Evolutionary conservation across 345 rosid species (phyloP).

Genomic region (Luvunga scandens): DNA sequence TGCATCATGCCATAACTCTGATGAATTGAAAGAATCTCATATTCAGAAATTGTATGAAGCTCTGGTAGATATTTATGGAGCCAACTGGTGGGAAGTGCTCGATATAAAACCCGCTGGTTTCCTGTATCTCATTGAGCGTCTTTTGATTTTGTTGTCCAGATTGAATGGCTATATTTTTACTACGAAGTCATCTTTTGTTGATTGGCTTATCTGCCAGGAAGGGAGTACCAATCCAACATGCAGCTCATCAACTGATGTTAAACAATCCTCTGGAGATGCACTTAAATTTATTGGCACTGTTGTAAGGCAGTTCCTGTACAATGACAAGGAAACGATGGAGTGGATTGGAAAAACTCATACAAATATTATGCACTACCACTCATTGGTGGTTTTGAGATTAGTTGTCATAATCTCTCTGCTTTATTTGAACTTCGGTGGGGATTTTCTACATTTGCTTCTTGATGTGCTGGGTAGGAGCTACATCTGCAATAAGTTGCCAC

Average conservation of each 20-base stretch:
- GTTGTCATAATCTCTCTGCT: constrained; percentile 31
- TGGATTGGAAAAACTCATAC: constrained; percentile 28
- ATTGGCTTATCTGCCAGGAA: constrained; percentile 37
- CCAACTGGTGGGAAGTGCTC: constrained; percentile 30
- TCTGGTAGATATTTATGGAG: constrained; percentile 27
- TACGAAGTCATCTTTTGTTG: constrained; percentile 34
- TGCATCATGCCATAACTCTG: background rate
- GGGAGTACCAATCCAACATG: background rate
- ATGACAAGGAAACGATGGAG: constrained; percentile 13
- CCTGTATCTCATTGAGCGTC: constrained; percentile 45
- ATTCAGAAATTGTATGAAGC: constrained; percentile 30
- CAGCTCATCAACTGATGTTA: background rate
- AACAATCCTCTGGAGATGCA: background rate
- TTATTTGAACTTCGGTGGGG: constrained; percentile 28
- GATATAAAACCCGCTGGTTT: constrained; percentile 43
- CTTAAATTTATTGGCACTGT: constrained; percentile 6
- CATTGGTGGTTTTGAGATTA: constrained; percentile 32
- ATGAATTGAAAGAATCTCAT: background rate
- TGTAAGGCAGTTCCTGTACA: constrained; percentile 12
- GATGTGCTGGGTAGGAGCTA: constrained; percentile 13
- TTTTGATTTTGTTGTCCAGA: constrained; percentile 23
- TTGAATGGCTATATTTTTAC: constrained; percentile 18
- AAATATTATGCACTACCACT: constrained; percentile 9
- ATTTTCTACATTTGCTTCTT: constrained; percentile 4
- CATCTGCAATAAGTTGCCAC: constrained; percentile 24